Evolutionary conservation across 306 rosid species (phyloP), one percentile per base, ranked within the genome.

Genomic region (Cucurbita maxima): DNA sequence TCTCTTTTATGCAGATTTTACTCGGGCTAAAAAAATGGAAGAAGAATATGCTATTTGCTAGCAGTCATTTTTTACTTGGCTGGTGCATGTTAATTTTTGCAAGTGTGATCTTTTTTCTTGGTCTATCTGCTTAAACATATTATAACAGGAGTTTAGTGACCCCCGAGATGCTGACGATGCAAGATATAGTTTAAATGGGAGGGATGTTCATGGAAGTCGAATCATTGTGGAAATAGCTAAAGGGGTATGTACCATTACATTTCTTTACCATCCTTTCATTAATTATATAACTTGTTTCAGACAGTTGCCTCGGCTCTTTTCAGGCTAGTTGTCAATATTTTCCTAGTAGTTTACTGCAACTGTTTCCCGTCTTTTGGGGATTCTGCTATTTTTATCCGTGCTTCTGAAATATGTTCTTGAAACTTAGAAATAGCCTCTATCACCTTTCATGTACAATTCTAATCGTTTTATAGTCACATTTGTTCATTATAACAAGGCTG

Each of bases 151-250:
- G 38, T 76, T 76, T 64, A 76, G 73, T 16, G 81, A 55, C 20
- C 66, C 78, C 19, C 84, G 88, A 38, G 88, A 84, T 75, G 88
- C 88, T 15, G 85, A 84, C 30, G 88, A 84, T 54, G 88, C 85
- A 66, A 84, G 88, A 68, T 79, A 84, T 56, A 58, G 82, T 55
- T 79, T 84, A 45, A 77, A 84, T 5, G 88, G 88, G 53, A 79
- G 81, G 60, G 88, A 84, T 43, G 68, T 81, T 58, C 80, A 82
- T 71, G 83, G 88, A 79, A 84, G 82, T 43, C 82, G 83, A 18
- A 48, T 84, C 68, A 77, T 79, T 74, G 88, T 84, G 70, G 85
- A 84, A 72, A 69, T 77, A 63, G 80, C 88, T 34, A 79, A 73
- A 76, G 83, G 88, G 82, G 88, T 84, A 79, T 68, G 85, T 59